Conservation (phyloP, 108 stramenopile genomes). For the Pseudonitzschia delicatissima region DNA sequence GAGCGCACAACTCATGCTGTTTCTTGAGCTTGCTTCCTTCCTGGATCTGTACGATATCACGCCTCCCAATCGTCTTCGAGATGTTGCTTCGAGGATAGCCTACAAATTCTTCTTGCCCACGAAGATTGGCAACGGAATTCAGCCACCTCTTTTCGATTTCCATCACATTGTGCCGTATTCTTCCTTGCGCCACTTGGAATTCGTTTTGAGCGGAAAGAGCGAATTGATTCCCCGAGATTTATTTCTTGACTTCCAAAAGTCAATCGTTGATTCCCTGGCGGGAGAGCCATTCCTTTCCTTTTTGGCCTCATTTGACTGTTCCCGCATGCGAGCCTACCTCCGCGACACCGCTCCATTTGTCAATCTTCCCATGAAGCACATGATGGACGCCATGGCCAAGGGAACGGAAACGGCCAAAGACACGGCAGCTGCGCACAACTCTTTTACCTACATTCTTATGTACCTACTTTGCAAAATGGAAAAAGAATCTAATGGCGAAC, state of each 20-base stretch:
- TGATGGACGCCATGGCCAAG: constrained; percentile 28
- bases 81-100: constrained; percentile 44
- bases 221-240: constrained; percentile 37
- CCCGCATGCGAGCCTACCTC: constrained; percentile 83
- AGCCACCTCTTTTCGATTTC: constrained; percentile 60
- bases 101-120: constrained; percentile 58
- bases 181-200: constrained; percentile 44
- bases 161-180: constrained; percentile 51
- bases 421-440: constrained; percentile 37
- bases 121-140: constrained; percentile 30
- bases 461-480: constrained; percentile 65
- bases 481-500: constrained; percentile 44
- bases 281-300: constrained; percentile 62
- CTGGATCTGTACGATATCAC: constrained; percentile 47
- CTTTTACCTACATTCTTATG: constrained; percentile 55
- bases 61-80: constrained; percentile 29
- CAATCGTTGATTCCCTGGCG: constrained; percentile 53
- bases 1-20: constrained; percentile 64
- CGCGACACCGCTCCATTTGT: constrained; percentile 62
- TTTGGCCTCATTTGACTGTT: constrained; percentile 63
- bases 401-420: not conserved
- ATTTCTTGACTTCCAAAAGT: constrained; percentile 55
- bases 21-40: constrained; percentile 64
- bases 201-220: constrained; percentile 38
- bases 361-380: constrained; percentile 34